Evolutionary conservation across 352 stramenopile genomes (phyloP).

Genomic region (Plasmopara muralis): DNA sequence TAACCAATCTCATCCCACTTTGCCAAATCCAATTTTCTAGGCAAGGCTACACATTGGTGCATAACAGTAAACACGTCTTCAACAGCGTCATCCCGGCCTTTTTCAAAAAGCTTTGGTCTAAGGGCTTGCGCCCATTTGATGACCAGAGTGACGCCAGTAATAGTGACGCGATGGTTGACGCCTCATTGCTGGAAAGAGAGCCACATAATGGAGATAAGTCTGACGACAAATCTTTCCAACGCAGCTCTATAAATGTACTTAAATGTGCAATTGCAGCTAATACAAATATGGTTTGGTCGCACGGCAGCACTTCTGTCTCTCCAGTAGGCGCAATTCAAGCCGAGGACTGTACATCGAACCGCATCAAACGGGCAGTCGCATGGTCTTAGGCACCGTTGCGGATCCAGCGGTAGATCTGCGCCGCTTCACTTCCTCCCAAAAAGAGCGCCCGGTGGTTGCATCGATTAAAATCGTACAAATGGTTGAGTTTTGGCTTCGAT

Average conservation of each 20-base stretch:
- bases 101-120: too few species aligned
- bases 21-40: too few species aligned
- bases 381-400: not conserved
- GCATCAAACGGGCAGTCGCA: not conserved
- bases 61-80: too few species aligned
- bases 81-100: too few species aligned
- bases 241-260: not conserved
- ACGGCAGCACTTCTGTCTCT: not conserved
- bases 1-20: too few species aligned
- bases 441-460: not conserved
- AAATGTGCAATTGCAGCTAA: not conserved
- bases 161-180: not conserved
- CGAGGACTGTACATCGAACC: too few species aligned
- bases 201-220: not conserved
- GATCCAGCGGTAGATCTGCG: not conserved
- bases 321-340: not conserved
- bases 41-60: too few species aligned
- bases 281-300: not conserved
- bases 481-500: not conserved
- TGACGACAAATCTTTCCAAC: not conserved
- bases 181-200: not conserved
- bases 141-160: not conserved
- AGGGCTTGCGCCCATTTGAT: too few species aligned
- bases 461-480: not conserved
- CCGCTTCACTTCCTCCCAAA: not conserved